These are phyloP conservation scores for Capsicum pubescens DNA, from an alignment of 257 asterid species.

Conservation along the genomic window DNA sequence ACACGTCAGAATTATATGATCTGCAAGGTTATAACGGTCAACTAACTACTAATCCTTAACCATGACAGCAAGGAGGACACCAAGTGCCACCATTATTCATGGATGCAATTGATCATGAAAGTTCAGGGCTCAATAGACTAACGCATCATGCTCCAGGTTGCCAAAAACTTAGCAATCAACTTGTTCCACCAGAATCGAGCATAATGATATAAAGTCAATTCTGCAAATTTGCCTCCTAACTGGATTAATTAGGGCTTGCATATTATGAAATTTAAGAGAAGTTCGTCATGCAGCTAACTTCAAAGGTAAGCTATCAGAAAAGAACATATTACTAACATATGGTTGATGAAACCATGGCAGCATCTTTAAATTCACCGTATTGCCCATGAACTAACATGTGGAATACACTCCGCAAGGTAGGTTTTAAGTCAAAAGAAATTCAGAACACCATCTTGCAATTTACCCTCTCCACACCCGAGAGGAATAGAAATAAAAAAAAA, in stretches of 20 bases:
- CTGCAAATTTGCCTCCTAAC: not conserved
- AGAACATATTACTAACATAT: not conserved
- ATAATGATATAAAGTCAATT: not conserved
- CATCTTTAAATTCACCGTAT: not conserved
- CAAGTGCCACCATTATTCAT: not conserved
- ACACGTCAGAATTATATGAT: not conserved
- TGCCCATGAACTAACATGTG: not conserved
- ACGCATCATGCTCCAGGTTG: not conserved
- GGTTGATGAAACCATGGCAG: not conserved
- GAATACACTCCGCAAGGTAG: not conserved
- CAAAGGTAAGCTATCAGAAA: not conserved
- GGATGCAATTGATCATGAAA: not conserved
- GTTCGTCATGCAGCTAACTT: not conserved
- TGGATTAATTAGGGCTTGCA: slow-evolving; percentile 1
- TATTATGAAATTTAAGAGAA: not conserved
- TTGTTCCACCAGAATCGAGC: not conserved
- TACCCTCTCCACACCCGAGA: not conserved
- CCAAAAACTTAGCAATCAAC: not conserved
- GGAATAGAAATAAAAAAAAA: not conserved
- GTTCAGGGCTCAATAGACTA: not conserved
- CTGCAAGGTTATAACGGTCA: not conserved
- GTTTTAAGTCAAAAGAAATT: not conserved
- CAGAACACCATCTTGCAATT: not conserved
- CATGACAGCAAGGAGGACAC: not conserved
- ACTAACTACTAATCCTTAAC: not conserved